A percentile compares a stretch with the other conserved stretches of the same genome.
These are phyloP conservation scores for Saccharomycopsis crataegensis DNA, from an alignment of 1,139 yeast genomes.

Conservation along the genomic window DNA sequence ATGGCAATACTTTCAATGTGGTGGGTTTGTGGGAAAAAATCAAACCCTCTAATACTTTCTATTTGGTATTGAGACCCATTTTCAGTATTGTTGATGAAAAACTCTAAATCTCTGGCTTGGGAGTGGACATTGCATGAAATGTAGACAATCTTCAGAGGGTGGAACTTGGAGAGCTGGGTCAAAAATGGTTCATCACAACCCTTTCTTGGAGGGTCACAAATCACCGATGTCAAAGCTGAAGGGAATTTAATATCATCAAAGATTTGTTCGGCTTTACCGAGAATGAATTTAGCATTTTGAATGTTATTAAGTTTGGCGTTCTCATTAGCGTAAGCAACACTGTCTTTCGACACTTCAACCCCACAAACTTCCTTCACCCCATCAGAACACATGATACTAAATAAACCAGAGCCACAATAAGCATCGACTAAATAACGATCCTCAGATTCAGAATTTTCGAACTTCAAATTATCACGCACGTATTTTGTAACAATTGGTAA, in stretches of 20 bases:
- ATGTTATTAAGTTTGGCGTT: conserved; percentile 75
- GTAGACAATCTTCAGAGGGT: conserved; percentile 82
- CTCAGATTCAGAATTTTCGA: conserved; percentile 33
- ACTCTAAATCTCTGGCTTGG: conserved; percentile 90
- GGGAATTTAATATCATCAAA: conserved; percentile 75
- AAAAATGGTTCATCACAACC: conserved; percentile 89
- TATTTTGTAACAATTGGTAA: conserved; percentile 74
- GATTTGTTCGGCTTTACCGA: conserved; percentile 87
- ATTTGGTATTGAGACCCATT: conserved; percentile 58
- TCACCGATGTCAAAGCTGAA: conserved; percentile 70
- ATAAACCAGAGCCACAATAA: conserved; percentile 94
- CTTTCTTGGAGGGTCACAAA: conserved; percentile 94
- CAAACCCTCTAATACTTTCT: conserved; percentile 87
- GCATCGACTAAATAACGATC: conserved; percentile 79
- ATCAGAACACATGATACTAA: conserved; percentile 77
- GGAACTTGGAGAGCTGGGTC: conserved; percentile 73
- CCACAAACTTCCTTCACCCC: conserved; percentile 82
- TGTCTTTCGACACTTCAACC: conserved; percentile 89
- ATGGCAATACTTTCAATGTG: conserved; percentile 97
- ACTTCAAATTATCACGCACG: conserved; percentile 62
- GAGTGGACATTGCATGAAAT: conserved; percentile 97
- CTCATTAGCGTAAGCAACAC: conserved; percentile 76
- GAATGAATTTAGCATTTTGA: conserved; percentile 72
- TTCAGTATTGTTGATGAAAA: conserved; percentile 61
- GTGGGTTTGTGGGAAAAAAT: conserved; percentile 96